A percentile compares a stretch with the other conserved stretches of the same genome.
phyloP scores from a whole-genome alignment of 805 yeast species.

The Yarrowia sp. region DNA sequence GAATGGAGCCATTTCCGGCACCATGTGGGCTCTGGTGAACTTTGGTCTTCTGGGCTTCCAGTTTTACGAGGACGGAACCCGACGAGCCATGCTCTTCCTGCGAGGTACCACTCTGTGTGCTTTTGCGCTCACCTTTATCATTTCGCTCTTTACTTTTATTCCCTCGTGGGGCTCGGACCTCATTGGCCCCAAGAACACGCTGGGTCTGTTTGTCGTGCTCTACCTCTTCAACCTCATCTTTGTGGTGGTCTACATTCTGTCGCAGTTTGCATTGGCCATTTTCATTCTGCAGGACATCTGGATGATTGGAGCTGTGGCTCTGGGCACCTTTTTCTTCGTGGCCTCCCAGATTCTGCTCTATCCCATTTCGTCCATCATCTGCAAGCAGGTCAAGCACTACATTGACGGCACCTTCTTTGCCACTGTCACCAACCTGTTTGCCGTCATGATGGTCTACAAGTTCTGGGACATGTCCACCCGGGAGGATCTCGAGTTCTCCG shows the following conservation, averaged over 20 bases:
- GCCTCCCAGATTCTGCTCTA: slow-evolving; percentile 78
- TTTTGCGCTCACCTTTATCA: slow-evolving; percentile 62
- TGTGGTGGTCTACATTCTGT: slow-evolving; percentile 56
- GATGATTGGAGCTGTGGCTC: slow-evolving; percentile 80
- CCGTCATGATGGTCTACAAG: slow-evolving; percentile 93
- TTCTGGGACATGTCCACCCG: slow-evolving; percentile 95
- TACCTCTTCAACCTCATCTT: slow-evolving; percentile 71
- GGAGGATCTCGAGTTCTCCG: slow-evolving; percentile 91
- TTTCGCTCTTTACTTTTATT: slow-evolving; percentile 64
- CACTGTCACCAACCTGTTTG: slow-evolving; percentile 70
- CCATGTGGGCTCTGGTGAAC: slow-evolving; percentile 63
- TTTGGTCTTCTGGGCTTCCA: slow-evolving; percentile 83
- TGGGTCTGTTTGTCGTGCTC: slow-evolving; percentile 64
- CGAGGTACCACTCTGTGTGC: slow-evolving; percentile 52
- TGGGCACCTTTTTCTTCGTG: slow-evolving; percentile 70
- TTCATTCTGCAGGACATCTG: slow-evolving; percentile 71
- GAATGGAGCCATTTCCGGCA: slow-evolving; percentile 66
- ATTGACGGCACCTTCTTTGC: slow-evolving; percentile 88
- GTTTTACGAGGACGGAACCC: slow-evolving; percentile 92
- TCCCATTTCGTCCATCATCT: slow-evolving; percentile 62
- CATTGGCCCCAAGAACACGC: slow-evolving; percentile 55
- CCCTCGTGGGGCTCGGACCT: slow-evolving; percentile 50
- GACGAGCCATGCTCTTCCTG: slow-evolving; percentile 54
- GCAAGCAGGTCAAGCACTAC: slow-evolving; percentile 74
- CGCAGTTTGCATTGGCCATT: slow-evolving; percentile 65